Conservation (phyloP, 371 early-diverging fungal species). For the Mucor lusitanicus region DNA sequence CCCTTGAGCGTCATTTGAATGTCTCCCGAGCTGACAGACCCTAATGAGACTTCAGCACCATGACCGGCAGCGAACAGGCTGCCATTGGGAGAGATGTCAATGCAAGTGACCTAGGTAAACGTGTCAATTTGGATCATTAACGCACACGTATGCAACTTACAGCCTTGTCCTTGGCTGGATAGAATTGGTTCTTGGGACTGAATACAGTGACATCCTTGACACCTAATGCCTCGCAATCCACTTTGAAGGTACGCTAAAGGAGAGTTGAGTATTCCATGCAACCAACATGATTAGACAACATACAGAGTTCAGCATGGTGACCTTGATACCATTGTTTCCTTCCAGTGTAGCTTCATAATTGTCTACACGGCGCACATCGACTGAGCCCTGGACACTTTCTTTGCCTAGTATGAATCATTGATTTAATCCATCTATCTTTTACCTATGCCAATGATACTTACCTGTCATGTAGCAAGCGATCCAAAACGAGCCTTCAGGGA, state of each 20-base stretch:
- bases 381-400: slow-evolving; percentile 17
- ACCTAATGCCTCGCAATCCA: slow-evolving; percentile 22
- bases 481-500: slow-evolving; percentile 48
- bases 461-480: slow-evolving; percentile 56
- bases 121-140: background rate
- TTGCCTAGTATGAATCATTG: slow-evolving; percentile 3
- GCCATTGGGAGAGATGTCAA: slow-evolving; percentile 61
- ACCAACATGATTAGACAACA: background rate
- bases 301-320: slow-evolving; percentile 33
- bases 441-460: background rate
- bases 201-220: slow-evolving; percentile 11
- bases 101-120: slow-evolving; percentile 36
- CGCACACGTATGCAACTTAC: slow-evolving; percentile 3
- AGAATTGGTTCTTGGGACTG: slow-evolving; percentile 9
- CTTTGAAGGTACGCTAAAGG: slow-evolving; percentile 45
- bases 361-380: slow-evolving; percentile 10
- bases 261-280: background rate
- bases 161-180: slow-evolving; percentile 16
- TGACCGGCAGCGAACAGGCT: slow-evolving; percentile 52
- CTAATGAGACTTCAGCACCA: slow-evolving; percentile 44
- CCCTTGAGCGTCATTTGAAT: slow-evolving; percentile 58
- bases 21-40: slow-evolving; percentile 40
- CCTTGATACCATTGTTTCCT: slow-evolving; percentile 28
- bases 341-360: slow-evolving; percentile 1
- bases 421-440: background rate